Evolutionary conservation across 805 yeast genomes (phyloP).

Genomic region (Scheffersomyces ergatensis): DNA sequence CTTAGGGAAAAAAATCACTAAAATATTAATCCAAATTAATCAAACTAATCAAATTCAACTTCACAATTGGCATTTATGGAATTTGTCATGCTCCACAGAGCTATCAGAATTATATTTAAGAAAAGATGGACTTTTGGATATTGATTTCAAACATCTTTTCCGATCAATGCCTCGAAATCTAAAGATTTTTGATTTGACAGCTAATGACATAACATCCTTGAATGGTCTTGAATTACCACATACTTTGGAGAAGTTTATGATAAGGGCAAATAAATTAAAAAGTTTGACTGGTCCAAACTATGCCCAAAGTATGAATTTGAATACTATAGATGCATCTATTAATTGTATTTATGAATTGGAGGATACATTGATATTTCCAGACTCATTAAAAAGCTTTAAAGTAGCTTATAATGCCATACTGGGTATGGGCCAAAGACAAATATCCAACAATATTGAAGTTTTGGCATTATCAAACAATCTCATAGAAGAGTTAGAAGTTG

Average conservation of each 20-base stretch:
- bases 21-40: background rate
- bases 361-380: constrained; percentile 9
- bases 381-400: constrained; percentile 6
- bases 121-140: constrained; percentile 1
- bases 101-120: constrained; percentile 3
- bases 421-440: constrained; percentile 3
- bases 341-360: constrained; percentile 9
- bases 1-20: background rate
- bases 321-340: constrained; percentile 11
- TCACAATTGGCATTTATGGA: background rate
- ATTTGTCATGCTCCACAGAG: background rate
- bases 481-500: constrained; percentile 6
- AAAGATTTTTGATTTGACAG: constrained; percentile 11
- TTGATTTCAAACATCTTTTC: background rate
- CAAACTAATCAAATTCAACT: background rate
- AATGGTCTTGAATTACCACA: constrained; percentile 10
- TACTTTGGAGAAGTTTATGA: constrained; percentile 7
- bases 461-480: constrained; percentile 15
- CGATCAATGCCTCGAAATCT: constrained; percentile 2
- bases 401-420: constrained; percentile 12
- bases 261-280: constrained; percentile 13
- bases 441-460: constrained; percentile 11
- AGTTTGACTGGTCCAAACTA: constrained; percentile 11
- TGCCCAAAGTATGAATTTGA: constrained; percentile 2
- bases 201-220: constrained; percentile 12